phyloP scores from a whole-genome alignment of 1,284 basidiomycete species.

The Papiliotrema nemorosa region DNA sequence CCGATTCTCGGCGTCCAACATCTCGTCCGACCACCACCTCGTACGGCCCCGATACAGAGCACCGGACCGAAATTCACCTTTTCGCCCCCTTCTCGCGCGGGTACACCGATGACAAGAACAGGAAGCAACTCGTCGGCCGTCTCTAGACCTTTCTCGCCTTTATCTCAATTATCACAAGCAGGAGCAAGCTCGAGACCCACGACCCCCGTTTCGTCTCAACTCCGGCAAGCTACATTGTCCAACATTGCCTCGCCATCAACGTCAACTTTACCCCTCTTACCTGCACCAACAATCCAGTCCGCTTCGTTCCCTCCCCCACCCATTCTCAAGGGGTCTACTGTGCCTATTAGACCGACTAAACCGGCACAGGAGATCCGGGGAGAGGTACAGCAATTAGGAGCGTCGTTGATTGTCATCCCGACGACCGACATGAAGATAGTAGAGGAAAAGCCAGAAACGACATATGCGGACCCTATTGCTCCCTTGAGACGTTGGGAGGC shows the following conservation, averaged over 20 bases:
- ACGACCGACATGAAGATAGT: conserved; percentile 10
- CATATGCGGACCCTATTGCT: conserved; percentile 23
- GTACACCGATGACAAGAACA: conserved; percentile 11
- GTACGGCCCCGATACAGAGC: conserved; percentile 1
- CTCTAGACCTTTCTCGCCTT: conserved; percentile 16
- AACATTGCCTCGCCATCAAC: conserved; percentile 1
- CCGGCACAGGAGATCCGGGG: neutral
- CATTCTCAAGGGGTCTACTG: conserved; percentile 5
- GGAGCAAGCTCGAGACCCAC: conserved; percentile 22
- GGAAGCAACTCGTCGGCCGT: neutral
- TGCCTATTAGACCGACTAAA: neutral
- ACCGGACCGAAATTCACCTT: conserved; percentile 12
- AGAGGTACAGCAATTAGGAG: conserved; percentile 20
- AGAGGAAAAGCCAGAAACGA: conserved; percentile 25
- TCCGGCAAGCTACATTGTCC: conserved; percentile 31
- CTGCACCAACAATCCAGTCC: neutral
- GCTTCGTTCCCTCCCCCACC: conserved; percentile 19
- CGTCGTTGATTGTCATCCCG: conserved; percentile 16
- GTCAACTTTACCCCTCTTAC: conserved; percentile 3
- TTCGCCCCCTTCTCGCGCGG: conserved; percentile 19
- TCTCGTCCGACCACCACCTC: neutral
- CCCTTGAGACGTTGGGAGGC: conserved; percentile 28
- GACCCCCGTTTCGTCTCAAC: conserved; percentile 35
- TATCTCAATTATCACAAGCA: conserved; percentile 7
- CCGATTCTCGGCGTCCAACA: conserved; percentile 2